Evolutionary conservation across 768 basidiomycete species (phyloP).

Genomic region (Gelatoporia subvermispora): DNA sequence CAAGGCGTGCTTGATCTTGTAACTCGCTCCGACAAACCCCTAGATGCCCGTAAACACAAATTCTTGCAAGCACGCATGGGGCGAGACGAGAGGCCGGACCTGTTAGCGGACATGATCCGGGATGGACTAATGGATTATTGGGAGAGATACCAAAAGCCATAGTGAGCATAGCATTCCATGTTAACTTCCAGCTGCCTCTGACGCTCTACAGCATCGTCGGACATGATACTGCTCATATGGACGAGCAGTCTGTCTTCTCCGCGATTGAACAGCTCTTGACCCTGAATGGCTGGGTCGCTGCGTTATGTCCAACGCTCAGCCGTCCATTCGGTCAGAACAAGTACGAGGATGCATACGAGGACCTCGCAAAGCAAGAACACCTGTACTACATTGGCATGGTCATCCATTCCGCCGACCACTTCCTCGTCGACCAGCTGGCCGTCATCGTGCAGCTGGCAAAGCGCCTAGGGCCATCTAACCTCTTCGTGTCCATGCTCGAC

Average conservation of each 20-base stretch:
- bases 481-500: slow-evolving; percentile 98
- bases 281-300: slow-evolving; percentile 97
- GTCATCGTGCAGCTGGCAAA: slow-evolving; percentile 95
- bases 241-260: slow-evolving; percentile 82
- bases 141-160: slow-evolving; percentile 88
- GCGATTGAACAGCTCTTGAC: slow-evolving; percentile 93
- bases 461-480: slow-evolving; percentile 79
- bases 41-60: slow-evolving; percentile 84
- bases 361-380: slow-evolving; percentile 76
- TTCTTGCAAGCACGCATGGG: slow-evolving; percentile 89
- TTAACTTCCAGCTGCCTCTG: not conserved
- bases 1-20: slow-evolving; percentile 67
- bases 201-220: slow-evolving; percentile 55
- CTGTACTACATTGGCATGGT: slow-evolving; percentile 94
- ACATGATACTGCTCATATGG: slow-evolving; percentile 81
- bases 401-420: slow-evolving; percentile 98
- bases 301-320: slow-evolving; percentile 85
- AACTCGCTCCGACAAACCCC: slow-evolving; percentile 60
- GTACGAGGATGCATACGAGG: slow-evolving; percentile 81
- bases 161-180: slow-evolving; percentile 48
- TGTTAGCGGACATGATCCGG: slow-evolving; percentile 69
- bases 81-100: slow-evolving; percentile 76
- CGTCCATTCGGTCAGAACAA: slow-evolving; percentile 95
- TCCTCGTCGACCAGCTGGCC: slow-evolving; percentile 96
- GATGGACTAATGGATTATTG: slow-evolving; percentile 86